Percentiles rank a stretch among this genome's conserved stretches.
Conservation (phyloP, 2,329 filamentous ascomycete species). For the Magnaporthiopsis poae region DNA sequence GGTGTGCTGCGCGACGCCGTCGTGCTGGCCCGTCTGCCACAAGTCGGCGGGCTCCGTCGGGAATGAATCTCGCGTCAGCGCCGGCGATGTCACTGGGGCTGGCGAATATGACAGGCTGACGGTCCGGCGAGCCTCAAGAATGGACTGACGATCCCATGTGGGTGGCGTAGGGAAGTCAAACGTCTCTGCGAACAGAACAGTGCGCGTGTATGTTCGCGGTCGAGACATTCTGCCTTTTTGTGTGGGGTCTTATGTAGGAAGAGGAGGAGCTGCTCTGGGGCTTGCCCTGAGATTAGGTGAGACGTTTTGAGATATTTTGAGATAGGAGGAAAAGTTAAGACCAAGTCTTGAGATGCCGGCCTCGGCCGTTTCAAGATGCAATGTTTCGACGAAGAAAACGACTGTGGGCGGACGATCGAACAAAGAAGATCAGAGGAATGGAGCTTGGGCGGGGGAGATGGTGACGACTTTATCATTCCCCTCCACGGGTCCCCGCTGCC, state of each 20-base stretch:
- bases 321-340: background rate
- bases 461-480: background rate
- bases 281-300: background rate
- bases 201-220: slow-evolving; percentile 3
- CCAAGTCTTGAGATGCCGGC: too few relatives aligned
- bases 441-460: background rate
- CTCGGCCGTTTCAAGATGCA: background rate
- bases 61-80: background rate
- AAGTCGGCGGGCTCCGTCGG: background rate
- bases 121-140: background rate
- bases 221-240: background rate
- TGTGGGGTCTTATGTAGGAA: too few relatives aligned
- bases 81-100: background rate
- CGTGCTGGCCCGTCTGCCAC: background rate
- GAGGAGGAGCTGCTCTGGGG: background rate
- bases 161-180: slow-evolving; percentile 7
- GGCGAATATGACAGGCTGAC: background rate
- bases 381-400: background rate
- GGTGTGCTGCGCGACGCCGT: background rate
- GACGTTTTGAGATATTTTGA: background rate
- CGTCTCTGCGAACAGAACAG: slow-evolving; percentile 4
- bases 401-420: background rate
- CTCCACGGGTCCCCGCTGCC: background rate
- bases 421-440: background rate
- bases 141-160: slow-evolving; percentile 1